A percentile compares a stretch with the other conserved stretches of the same genome.
Evolutionary conservation across 1,139 yeast species (phyloP).

Genomic region (Suhomyces anneliseae): DNA sequence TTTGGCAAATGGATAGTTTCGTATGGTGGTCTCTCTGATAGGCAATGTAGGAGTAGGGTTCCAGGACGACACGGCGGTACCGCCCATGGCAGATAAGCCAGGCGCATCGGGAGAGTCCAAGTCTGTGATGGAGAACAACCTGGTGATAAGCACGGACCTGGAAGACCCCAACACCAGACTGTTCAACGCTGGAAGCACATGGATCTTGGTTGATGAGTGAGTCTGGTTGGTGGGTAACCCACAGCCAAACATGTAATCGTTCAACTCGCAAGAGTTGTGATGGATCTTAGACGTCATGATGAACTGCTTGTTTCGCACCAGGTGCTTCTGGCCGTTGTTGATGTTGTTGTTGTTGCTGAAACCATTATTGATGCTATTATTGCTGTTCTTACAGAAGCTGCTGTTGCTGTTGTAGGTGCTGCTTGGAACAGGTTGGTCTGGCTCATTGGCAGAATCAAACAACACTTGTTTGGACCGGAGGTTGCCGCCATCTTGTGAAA

Average conservation of each 20-base stretch:
- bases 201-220: conserved; percentile 48
- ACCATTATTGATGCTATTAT: conserved; percentile 9
- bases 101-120: conserved; percentile 13
- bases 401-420: not conserved
- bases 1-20: conserved; percentile 3
- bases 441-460: conserved; percentile 43
- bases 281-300: conserved; percentile 27
- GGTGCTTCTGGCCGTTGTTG: too few relatives aligned
- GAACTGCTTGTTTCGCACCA: not conserved
- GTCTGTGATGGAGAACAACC: conserved; percentile 45
- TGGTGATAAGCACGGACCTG: conserved; percentile 44
- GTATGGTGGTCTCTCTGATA: conserved; percentile 13
- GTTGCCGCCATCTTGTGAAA: conserved; percentile 56
- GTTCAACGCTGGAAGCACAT: conserved; percentile 45
- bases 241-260: conserved; percentile 57
- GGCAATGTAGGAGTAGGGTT: conserved; percentile 36
- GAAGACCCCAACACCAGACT: conserved; percentile 28
- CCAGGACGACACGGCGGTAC: conserved; percentile 22
- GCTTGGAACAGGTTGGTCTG: conserved; percentile 1
- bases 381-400: conserved; percentile 6
- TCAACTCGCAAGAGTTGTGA: conserved; percentile 46
- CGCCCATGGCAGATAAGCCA: conserved; percentile 2
- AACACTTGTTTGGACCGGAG: conserved; percentile 49
- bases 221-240: conserved; percentile 53
- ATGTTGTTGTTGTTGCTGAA: too few relatives aligned